Evolutionary conservation across 1,284 basidiomycete genomes (phyloP).

Genomic region (Ganoderma lingzhi): DNA sequence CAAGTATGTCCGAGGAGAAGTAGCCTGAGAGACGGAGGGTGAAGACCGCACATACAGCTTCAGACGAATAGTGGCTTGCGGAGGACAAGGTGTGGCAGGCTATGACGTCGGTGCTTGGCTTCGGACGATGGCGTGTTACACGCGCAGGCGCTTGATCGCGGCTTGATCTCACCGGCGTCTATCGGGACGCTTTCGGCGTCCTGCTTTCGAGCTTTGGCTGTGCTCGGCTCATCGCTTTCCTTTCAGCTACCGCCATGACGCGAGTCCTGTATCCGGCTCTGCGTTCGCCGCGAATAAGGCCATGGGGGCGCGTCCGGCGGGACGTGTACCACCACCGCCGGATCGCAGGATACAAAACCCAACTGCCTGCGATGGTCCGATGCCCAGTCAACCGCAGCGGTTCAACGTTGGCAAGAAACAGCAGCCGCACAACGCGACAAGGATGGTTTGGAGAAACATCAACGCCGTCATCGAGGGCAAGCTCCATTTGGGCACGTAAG

Average conservation of each 20-base stretch:
- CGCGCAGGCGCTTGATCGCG: slow-evolving; percentile 20
- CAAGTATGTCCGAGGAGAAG: neutral
- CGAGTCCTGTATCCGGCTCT: slow-evolving; percentile 33
- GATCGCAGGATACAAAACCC: slow-evolving; percentile 42
- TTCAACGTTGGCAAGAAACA: slow-evolving; percentile 27
- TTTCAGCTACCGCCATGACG: slow-evolving; percentile 36
- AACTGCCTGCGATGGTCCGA: slow-evolving; percentile 26
- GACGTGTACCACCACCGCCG: slow-evolving; percentile 30
- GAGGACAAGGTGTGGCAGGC: slow-evolving; percentile 24
- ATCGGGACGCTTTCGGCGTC: slow-evolving; percentile 11
- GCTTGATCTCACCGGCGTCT: slow-evolving; percentile 28
- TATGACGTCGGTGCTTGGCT: slow-evolving; percentile 25
- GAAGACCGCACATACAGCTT: slow-evolving; percentile 31
- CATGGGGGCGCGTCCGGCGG: slow-evolving; percentile 30
- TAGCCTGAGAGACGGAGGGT: slow-evolving; percentile 7
- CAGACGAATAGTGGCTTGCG: slow-evolving; percentile 20
- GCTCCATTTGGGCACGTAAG: slow-evolving; percentile 82
- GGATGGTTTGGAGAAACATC: slow-evolving; percentile 76
- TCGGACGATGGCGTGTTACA: neutral
- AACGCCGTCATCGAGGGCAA: slow-evolving; percentile 72
- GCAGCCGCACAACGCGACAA: slow-evolving; percentile 27
- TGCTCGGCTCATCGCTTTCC: slow-evolving; percentile 37
- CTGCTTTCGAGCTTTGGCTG: slow-evolving; percentile 23
- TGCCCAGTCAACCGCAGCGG: slow-evolving; percentile 26
- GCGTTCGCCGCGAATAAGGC: slow-evolving; percentile 31